Percentiles rank a stretch among this genome's conserved stretches.
phyloP scores from a whole-genome alignment of 192 early-diverging fungal species.

The Coemansia sp. region DNA sequence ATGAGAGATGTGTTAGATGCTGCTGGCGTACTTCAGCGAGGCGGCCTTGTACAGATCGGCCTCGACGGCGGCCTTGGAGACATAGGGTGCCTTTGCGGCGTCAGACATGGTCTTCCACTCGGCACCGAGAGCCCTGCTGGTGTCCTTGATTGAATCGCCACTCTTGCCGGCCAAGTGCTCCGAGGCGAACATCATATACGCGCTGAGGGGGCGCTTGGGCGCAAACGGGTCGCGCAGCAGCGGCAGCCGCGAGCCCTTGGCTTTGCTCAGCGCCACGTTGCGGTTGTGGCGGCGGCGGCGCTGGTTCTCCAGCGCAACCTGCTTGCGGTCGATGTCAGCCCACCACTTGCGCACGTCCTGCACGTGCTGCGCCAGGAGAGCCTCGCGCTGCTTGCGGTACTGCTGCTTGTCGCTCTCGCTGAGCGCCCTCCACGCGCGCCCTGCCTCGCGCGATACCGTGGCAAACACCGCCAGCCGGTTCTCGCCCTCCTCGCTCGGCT shows the following conservation, averaged over 20 bases:
- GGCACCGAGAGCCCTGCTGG: neutral
- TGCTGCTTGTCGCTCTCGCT: slow-evolving; percentile 12
- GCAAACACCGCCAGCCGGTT: neutral
- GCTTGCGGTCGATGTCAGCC: slow-evolving; percentile 21
- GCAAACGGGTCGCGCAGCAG: slow-evolving; percentile 39
- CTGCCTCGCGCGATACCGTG: slow-evolving; percentile 4
- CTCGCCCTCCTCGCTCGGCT: neutral
- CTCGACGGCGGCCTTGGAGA: slow-evolving; percentile 6
- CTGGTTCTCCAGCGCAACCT: slow-evolving; percentile 41
- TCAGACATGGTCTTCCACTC: slow-evolving; percentile 42
- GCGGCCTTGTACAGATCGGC: slow-evolving; percentile 21
- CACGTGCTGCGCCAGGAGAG: slow-evolving; percentile 11
- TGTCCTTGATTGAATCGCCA: neutral
- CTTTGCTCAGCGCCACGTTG: neutral
- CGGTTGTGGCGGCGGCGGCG: slow-evolving; percentile 30
- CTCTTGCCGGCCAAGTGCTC: neutral
- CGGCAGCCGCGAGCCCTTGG: slow-evolving; percentile 2
- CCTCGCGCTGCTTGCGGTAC: slow-evolving; percentile 3
- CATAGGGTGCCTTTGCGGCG: slow-evolving; percentile 30
- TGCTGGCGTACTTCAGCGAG: slow-evolving; percentile 20
- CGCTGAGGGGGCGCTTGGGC: slow-evolving; percentile 31
- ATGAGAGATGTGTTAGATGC: neutral
- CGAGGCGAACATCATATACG: slow-evolving; percentile 11
- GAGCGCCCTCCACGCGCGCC: slow-evolving; percentile 24
- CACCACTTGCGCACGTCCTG: slow-evolving; percentile 36